Evolutionary conservation across 164 flowering plant species (phyloP).

Genomic region (Hamamelis virginiana): DNA sequence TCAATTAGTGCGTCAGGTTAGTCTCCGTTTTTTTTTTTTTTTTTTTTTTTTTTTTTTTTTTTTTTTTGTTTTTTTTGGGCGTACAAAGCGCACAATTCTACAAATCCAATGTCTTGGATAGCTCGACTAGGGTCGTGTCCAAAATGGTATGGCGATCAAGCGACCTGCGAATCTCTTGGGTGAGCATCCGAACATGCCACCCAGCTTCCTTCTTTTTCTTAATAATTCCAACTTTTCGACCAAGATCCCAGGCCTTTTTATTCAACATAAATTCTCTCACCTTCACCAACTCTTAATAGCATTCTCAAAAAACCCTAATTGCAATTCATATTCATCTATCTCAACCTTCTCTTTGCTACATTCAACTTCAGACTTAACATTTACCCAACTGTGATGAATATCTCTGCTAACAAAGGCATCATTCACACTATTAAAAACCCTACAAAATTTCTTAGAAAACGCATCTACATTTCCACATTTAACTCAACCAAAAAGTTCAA

Average conservation of each 20-base stretch:
- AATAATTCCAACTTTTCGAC: conserved; percentile 29
- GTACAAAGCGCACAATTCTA: too few species aligned
- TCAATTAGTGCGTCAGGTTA: too few species aligned
- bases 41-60: too few species aligned
- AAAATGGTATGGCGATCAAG: too few species aligned
- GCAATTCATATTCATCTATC: conserved; percentile 6
- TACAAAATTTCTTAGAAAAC: conserved; percentile 31
- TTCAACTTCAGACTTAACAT: conserved; percentile 39
- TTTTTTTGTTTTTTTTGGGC: too few species aligned
- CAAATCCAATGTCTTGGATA: too few species aligned
- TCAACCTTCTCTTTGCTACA: conserved; percentile 9
- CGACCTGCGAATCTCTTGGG: too few species aligned
- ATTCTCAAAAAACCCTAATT: conserved; percentile 24
- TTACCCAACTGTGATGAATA: conserved; percentile 75
- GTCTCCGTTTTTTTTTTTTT: too few species aligned
- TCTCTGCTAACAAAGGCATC: conserved; percentile 52
- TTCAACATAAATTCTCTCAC: too few species aligned
- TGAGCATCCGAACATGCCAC: too few species aligned
- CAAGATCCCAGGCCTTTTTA: conserved; percentile 87
- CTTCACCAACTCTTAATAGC: conserved; percentile 51
- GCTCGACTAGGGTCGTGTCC: too few species aligned
- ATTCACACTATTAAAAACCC: conserved; percentile 45
- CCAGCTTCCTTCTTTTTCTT: too few species aligned
- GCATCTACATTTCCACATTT: conserved; percentile 29
- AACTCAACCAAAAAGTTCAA: conserved; percentile 33